Evolutionary conservation across 23 red algal genomes (phyloP), one percentile per base, ranked within the genome.

Genomic region (Chondrus crispus): DNA sequence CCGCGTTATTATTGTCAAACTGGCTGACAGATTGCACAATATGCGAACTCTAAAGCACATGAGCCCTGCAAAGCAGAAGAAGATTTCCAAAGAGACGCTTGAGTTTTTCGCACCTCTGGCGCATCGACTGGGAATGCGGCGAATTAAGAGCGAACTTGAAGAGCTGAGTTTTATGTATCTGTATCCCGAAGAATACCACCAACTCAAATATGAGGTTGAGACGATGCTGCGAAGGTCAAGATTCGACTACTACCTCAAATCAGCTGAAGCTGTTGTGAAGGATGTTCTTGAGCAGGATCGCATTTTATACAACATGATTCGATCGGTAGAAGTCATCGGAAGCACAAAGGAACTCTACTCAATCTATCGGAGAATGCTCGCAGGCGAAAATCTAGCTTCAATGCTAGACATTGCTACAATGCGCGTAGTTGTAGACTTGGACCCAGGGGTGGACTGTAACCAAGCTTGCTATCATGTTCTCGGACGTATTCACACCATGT

Each of bases 21-120:
- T 98, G 46, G 96, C 96, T 5, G 96, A 95, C 62, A 83, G 96
- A n/a, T 80, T 98, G 75, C 96, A 98, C 62, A 95, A 95, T 29
- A 98, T 98, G 96, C 93, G 96, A 3, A 95, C 93, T 19, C 84
- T 98, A 26, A 45, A 79, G 26, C 82, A 78, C 81, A 93, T 95
- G 90, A 81, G 60, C 35, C 79, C 84, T 2, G 74, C 75, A 10
- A 95, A 95, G 76, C 96, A 98, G 77, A 83, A 80, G 58, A 93
- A 95, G 87, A 95, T 94, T 36, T 86, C 96, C n/a, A 80, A 88
- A 39, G 96, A 98, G 64, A 98, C 96, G 43, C 74, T 98, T 6
- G 96, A 98, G 57, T 93, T 98, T 66, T 98, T 98, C 84, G 96
- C 96, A 48, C 96, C 96, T 20, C 70, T 98, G 11, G 96, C 96